Conservation (phyloP, 257 asterid species). For the Capsicum rhomboideum region DNA sequence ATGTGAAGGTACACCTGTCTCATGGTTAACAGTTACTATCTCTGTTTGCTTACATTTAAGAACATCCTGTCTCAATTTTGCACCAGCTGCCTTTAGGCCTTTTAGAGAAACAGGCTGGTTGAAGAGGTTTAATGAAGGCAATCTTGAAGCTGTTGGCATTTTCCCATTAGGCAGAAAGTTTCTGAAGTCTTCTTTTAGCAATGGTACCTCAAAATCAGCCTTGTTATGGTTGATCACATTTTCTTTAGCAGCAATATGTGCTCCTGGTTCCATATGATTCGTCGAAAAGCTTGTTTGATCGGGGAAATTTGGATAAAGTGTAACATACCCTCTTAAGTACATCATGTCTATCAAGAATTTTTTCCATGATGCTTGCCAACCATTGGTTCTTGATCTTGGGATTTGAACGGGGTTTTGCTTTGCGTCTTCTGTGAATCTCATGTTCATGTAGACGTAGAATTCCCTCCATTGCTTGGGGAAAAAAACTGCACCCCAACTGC, state of each 20-base stretch:
- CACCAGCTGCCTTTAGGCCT: conserved; percentile 88
- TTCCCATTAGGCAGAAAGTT: conserved; percentile 59
- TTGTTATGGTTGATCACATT: conserved; percentile 71
- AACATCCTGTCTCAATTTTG: conserved; percentile 71
- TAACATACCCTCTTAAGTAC: conserved; percentile 81
- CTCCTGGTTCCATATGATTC: conserved; percentile 96
- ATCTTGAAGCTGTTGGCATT: conserved; percentile 73
- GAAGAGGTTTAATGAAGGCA: conserved; percentile 74
- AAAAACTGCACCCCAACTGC: conserved; percentile 96
- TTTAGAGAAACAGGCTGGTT: conserved; percentile 79
- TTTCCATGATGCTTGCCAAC: conserved; percentile 99
- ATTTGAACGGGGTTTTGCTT: conserved; percentile 89
- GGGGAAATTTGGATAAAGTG: conserved; percentile 84
- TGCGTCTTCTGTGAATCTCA: conserved; percentile 78
- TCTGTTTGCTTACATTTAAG: conserved; percentile 52
- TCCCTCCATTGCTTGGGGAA: conserved; percentile 95
- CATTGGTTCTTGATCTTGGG: conserved; percentile 94
- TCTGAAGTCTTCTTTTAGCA: conserved; percentile 61
- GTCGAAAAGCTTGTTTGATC: conserved; percentile 89
- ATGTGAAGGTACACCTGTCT: conserved; percentile 75
- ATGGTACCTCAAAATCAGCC: conserved; percentile 80
- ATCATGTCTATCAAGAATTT: conserved; percentile 90
- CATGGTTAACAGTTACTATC: conserved; percentile 39
- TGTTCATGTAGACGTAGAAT: conserved; percentile 92
- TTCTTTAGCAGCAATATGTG: conserved; percentile 84